A percentile compares a stretch with the other conserved stretches of the same genome.
phyloP scores from a whole-genome alignment of 169 alveolate genomes.

The Babesia bovis region DNA sequence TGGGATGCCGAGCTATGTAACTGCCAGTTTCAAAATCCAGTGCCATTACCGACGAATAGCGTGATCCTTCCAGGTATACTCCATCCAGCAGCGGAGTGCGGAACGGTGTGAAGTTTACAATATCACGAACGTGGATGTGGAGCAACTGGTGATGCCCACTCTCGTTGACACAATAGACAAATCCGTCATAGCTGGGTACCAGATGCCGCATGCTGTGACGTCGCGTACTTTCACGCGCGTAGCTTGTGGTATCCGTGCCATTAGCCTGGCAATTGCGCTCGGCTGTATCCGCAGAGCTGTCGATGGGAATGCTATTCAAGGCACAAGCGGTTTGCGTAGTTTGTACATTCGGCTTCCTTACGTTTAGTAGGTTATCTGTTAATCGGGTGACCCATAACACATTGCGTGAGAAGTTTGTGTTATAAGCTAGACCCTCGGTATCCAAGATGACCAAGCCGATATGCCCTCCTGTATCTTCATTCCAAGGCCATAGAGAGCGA shows the following conservation, averaged over 20 bases:
- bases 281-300: neutral
- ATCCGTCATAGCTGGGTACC: constrained; percentile 71
- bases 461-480: constrained; percentile 10
- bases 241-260: neutral
- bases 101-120: constrained; percentile 78
- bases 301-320: constrained; percentile 15
- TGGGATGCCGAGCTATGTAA: constrained; percentile 34
- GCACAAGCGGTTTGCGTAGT: constrained; percentile 20
- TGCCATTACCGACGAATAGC: constrained; percentile 69
- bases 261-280: too few species aligned
- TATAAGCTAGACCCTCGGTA: constrained; percentile 62
- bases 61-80: constrained; percentile 73
- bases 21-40: constrained; percentile 55
- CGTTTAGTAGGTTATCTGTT: constrained; percentile 50
- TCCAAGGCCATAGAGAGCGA: neutral
- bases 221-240: neutral
- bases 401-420: constrained; percentile 38
- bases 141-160: constrained; percentile 60
- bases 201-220: constrained; percentile 28
- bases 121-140: constrained; percentile 74
- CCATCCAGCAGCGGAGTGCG: constrained; percentile 75
- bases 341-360: constrained; percentile 40
- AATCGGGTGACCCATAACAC: constrained; percentile 59
- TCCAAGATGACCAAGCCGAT: constrained; percentile 57
- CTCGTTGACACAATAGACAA: constrained; percentile 74